Conservation (phyloP, 495 filamentous ascomycete species). For the Aspergillus saccharolyticus region DNA sequence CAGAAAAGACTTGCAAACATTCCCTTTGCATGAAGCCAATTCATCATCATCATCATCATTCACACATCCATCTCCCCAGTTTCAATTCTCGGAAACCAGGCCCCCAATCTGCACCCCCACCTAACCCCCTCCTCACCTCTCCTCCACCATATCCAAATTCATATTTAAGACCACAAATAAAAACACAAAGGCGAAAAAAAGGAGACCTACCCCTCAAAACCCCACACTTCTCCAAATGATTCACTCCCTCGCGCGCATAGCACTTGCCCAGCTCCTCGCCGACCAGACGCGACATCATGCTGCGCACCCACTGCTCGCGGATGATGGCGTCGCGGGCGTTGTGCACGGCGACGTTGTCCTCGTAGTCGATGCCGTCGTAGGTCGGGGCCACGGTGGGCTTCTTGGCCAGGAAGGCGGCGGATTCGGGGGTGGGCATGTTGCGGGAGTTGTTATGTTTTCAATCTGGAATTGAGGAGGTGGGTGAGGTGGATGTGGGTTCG, state of each 20-base stretch:
- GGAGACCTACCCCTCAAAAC: conserved; percentile 67
- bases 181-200: conserved; percentile 5
- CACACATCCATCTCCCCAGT: too few relatives aligned
- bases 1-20: too few relatives aligned
- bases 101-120: too few relatives aligned
- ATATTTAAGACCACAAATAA: background rate
- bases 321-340: conserved; percentile 91
- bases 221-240: conserved; percentile 97
- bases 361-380: conserved; percentile 96
- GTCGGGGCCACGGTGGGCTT: conserved; percentile 92
- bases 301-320: conserved; percentile 93
- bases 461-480: conserved; percentile 8
- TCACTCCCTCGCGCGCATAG: conserved; percentile 89
- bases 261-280: conserved; percentile 94
- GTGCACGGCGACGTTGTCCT: conserved; percentile 84
- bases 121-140: background rate
- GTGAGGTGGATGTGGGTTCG: too few relatives aligned
- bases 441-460: too few relatives aligned
- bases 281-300: conserved; percentile 94
- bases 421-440: conserved; percentile 96
- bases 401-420: conserved; percentile 82
- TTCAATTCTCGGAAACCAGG: too few relatives aligned
- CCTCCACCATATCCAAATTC: background rate
- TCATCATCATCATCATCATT: too few relatives aligned
- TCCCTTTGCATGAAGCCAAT: too few relatives aligned